Base-by-base conservation (phyloP, 148 eudicot species). In the Amaranthus hypochondriacus region DNA sequence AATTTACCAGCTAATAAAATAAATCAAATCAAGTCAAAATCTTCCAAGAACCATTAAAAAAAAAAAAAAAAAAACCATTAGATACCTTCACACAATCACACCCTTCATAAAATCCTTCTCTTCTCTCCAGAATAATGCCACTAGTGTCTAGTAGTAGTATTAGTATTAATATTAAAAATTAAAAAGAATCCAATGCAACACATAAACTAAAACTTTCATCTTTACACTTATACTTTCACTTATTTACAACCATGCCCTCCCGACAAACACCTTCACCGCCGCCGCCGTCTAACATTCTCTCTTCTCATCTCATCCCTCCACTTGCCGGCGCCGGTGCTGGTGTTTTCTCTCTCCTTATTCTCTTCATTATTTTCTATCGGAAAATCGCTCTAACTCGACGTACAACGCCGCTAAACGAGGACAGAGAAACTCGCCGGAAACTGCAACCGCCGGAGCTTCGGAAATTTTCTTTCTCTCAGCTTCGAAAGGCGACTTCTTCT, bases 401-500 rank as follows among this genome's bases (percentile, higher is more conserved):
- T 52, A 89, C 97, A 0, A 88, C 87, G 3, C 96, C 97, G 3
- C 11, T 77, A 57, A 42, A 69, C 48, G 65, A 72, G 13, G 79
- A 70, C 15, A 64, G 48, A 52, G 61, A 70, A 54, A 7, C 10
- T 7, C 18, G 56, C 47, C 46, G 56, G 10, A n/a, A 61, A 44
- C 55, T 12, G 39, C 39, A 28, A 28, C 77, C 71, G 9, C 87
- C 84, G 14, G 68, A 81, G 6, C 88, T 86, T 76, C 92, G 87
- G 3, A 83, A 85, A 13, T 94, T 87, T 68, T 73, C 89, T 3
- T 90, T 79, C 81, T 74, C 91, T 47, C 75, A 80, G 55, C 86
- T 94, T 76, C 87, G 90, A 42, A 88, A 87, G 13, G 80, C 93
- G 15, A 94, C 97, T 28, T 56, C 80, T 8, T 78, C 89, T 2